Base-by-base conservation (phyloP, 2,329 filamentous ascomycete genomes). In the Colletotrichum navitas region DNA sequence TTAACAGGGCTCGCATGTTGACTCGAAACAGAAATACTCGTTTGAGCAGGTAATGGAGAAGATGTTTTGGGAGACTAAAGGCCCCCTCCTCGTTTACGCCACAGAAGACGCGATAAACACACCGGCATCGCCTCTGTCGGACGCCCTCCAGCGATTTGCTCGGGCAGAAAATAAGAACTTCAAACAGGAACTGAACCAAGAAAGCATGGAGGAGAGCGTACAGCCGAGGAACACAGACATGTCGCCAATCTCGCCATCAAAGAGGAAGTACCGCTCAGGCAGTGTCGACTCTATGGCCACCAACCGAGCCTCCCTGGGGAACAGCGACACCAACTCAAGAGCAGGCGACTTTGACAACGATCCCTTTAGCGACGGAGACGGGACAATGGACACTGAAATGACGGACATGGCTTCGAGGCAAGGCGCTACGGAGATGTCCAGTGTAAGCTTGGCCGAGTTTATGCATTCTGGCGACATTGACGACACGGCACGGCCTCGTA, bases 141-240 rank as follows among this genome's bases (percentile, higher is more conserved):
- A 80, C 18, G 73, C 76, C 2, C 73, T 81, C 12, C 79, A 86
- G 77, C 81, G 82, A 41, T 89, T 89, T 75, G 80, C 86, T 6
- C 82, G 81, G 49, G 81, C 81, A 47, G 87, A 89, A 62, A 89
- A 89, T 73, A 83, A 83, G 67, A 80, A 81, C 2, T 89, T 89
- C 76, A 81, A 82, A 24, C 81, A 84, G 61, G 87, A 89, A 74
- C 79, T 89, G 8, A 79, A 78, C 26, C 80, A 81, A 51, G 84
- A 85, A 72, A 74, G 75, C 59, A 73, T 74, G 12, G 74, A 76
- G 4, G 75, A 78, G 24, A 67, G 18, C 10, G 24, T 41, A 5
- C 39, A 62, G 14, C 39, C 34, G 47, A 63, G 39, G 21, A 51
- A 49, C 51, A 39, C 47, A 16, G 69, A 56, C 55, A 71, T 64